phyloP scores from a whole-genome alignment of 768 basidiomycete species.

The Tricholoma sp. region DNA sequence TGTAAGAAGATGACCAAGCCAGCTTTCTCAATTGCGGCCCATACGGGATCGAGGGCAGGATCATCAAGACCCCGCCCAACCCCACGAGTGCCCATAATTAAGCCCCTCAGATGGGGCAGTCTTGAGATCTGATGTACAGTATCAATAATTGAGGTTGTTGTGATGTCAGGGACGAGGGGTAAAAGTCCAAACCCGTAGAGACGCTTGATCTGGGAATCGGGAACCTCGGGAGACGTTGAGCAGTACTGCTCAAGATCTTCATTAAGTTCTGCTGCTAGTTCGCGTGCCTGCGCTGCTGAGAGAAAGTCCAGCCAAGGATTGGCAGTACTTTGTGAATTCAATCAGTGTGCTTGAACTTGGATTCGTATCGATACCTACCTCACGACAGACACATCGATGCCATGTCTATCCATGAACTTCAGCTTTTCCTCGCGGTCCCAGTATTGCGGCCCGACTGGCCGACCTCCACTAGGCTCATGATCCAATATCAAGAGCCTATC shows the following conservation, averaged over 20 bases:
- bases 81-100: conserved; percentile 82
- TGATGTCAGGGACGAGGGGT: conserved; percentile 69
- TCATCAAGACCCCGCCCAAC: conserved; percentile 82
- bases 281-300: conserved; percentile 56
- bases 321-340: conserved; percentile 50
- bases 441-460: conserved; percentile 81
- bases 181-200: conserved; percentile 83
- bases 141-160: conserved; percentile 51
- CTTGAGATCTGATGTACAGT: conserved; percentile 60
- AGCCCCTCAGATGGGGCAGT: conserved; percentile 61
- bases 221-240: conserved; percentile 48
- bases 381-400: conserved; percentile 74
- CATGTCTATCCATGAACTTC: conserved; percentile 80
- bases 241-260: conserved; percentile 77
- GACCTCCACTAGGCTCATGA: conserved; percentile 72
- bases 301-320: conserved; percentile 94
- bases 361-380: conserved; percentile 37
- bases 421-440: conserved; percentile 76
- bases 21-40: conserved; percentile 68
- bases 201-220: conserved; percentile 44
- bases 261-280: conserved; percentile 69
- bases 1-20: conserved; percentile 79
- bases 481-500: conserved; percentile 76
- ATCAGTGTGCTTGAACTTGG: neutral
- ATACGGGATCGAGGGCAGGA: conserved; percentile 69